A percentile compares a stretch with the other conserved stretches of the same genome.
These are phyloP conservation scores for Malus hybrid DNA, from an alignment of 331 rosid genomes.

Conservation along the genomic window DNA sequence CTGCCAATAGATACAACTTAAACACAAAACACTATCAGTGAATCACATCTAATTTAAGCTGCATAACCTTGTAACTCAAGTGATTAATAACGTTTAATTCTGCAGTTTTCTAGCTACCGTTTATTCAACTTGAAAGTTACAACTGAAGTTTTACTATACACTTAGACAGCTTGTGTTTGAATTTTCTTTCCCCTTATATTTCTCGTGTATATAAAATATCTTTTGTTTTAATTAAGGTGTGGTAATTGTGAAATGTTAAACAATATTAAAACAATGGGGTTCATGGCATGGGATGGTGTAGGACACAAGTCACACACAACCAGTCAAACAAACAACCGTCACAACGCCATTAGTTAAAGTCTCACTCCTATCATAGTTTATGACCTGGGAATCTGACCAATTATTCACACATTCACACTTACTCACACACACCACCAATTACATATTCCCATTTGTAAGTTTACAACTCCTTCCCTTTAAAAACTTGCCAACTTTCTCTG, in stretches of 20 bases:
- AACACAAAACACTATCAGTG: neutral
- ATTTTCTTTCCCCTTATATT: too few species aligned
- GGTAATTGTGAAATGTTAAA: neutral
- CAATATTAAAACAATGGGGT: neutral
- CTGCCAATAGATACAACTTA: too few species aligned
- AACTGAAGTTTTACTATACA: too few species aligned
- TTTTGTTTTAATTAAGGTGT: neutral
- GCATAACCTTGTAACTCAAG: neutral
- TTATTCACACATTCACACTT: neutral
- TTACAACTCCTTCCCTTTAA: neutral
- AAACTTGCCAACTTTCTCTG: conserved; percentile 13
- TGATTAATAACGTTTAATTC: too few species aligned
- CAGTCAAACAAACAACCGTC: conserved; percentile 16
- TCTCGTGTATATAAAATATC: neutral
- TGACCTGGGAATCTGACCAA: conserved; percentile 10
- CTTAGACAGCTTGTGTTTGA: too few species aligned
- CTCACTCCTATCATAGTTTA: conserved; percentile 12
- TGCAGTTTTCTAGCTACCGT: too few species aligned
- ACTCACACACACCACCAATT: conserved; percentile 3
- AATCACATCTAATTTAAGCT: neutral
- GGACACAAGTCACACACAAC: neutral
- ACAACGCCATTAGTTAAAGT: conserved; percentile 10
- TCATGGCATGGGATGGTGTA: conserved; percentile 1
- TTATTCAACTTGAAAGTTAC: too few species aligned
- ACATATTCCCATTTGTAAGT: neutral